phyloP scores from a whole-genome alignment of 441 rosid genomes.

The Pelargonium citronellum region DNA sequence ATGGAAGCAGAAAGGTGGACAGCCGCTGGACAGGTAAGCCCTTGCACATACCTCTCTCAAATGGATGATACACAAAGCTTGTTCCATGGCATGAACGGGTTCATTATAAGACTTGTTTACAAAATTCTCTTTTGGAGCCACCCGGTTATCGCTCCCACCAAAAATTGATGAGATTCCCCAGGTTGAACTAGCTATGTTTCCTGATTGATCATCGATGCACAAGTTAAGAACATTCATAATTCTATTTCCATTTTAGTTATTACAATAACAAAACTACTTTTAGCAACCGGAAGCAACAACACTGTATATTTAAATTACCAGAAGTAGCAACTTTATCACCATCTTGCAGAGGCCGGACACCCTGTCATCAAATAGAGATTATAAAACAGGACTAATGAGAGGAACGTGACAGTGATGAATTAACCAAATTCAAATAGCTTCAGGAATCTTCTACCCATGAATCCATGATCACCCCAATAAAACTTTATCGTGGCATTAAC shows the following conservation, averaged over 20 bases:
- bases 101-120: conserved; percentile 41
- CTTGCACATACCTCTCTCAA: conserved; percentile 57
- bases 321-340: conserved; percentile 47
- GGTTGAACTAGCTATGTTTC: conserved; percentile 45
- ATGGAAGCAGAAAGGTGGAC: conserved; percentile 13
- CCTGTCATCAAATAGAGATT: conserved; percentile 36
- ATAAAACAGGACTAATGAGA: background rate
- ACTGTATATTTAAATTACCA: conserved; percentile 29
- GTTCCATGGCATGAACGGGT: conserved; percentile 43
- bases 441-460: too few species aligned
- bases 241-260: background rate
- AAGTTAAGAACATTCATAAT: background rate
- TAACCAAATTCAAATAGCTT: too few species aligned
- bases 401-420: background rate
- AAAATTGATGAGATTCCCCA: conserved; percentile 90
- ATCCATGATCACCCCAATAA: background rate
- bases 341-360: conserved; percentile 44
- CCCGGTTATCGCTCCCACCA: conserved; percentile 55
- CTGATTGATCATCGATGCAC: conserved; percentile 26
- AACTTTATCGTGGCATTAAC: background rate
- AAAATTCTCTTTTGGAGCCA: conserved; percentile 49
- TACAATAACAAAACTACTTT: background rate
- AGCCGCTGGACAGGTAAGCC: conserved; percentile 10
- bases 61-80: conserved; percentile 59
- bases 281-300: background rate